Evolutionary conservation across 2,329 filamentous ascomycete species (phyloP).

Genomic region (Elsinoe ampelina): DNA sequence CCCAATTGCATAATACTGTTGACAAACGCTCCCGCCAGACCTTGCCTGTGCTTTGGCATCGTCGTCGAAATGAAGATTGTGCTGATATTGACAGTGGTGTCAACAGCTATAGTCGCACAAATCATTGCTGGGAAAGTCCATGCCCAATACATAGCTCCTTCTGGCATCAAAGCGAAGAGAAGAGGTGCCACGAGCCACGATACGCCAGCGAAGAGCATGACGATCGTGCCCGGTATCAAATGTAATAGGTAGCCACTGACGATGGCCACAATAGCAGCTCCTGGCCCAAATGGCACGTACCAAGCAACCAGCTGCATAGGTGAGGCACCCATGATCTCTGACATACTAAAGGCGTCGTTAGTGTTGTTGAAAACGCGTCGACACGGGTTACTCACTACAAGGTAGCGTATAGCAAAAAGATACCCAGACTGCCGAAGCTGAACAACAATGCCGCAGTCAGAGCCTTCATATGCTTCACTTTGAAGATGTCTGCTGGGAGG

Average conservation of each 20-base stretch:
- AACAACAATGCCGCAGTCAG: constrained; percentile 27
- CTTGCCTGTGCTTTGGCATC: constrained; percentile 27
- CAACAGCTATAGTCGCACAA: constrained; percentile 28
- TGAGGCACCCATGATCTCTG: constrained; percentile 16
- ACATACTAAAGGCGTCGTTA: constrained; percentile 19
- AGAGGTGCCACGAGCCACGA: constrained; percentile 30
- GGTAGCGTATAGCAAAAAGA: constrained; percentile 15
- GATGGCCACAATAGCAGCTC: constrained; percentile 26
- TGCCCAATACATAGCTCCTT: constrained; percentile 27
- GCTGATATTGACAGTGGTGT: constrained; percentile 29
- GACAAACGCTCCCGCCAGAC: constrained; percentile 27
- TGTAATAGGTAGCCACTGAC: constrained; percentile 25
- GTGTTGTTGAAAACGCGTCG: neutral
- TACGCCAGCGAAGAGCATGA: constrained; percentile 25
- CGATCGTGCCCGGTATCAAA: constrained; percentile 22
- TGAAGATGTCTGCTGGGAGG: constrained; percentile 30
- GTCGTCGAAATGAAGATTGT: constrained; percentile 25
- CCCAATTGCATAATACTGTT: constrained; percentile 30
- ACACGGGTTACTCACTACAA: constrained; percentile 1
- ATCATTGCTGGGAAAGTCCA: constrained; percentile 30
- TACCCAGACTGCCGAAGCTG: constrained; percentile 28
- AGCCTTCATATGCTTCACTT: constrained; percentile 23
- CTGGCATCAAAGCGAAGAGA: constrained; percentile 25
- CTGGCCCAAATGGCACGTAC: constrained; percentile 28
- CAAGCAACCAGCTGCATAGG: constrained; percentile 24